Evolutionary conservation across 208 protist genomes (phyloP), one percentile per base, ranked within the genome.

Genomic region (Acanthamoeba sp.): DNA sequence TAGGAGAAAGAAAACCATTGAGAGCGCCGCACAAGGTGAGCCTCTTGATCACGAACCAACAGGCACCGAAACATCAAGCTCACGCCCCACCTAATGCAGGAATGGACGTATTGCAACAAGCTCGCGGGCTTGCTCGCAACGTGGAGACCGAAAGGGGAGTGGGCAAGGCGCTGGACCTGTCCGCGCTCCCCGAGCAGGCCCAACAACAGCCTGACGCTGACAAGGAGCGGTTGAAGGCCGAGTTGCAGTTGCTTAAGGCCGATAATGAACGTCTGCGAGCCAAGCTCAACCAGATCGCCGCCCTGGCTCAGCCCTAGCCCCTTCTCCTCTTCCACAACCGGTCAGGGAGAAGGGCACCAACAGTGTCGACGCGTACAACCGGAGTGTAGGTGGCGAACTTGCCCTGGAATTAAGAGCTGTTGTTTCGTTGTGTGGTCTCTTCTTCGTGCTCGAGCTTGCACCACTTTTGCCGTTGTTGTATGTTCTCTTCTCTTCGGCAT

Each of bases 1-100:
- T 27, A 22, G 62, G 29, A 78, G 69, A 24, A 78, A 78, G 69
- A 78, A 78, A 36, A 78, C 69, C 18, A 78, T 78, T 4, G 38
- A 78, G 16, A 78, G 69, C 69, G 32, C 69, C 14, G 18, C 38
- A 4, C 36, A 78, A 78, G 69, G 69, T 78, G 27, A 0, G 16
- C 38, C 20, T 32, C 29, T 42, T 20, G 4, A 0, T 76, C 29
- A 34, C 10, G 1, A 52, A 22, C 48, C 20, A 22, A 18, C 48
- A 52, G 16, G 6, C 59, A 34, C 59, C 2, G 27, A 10, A 4
- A 10, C 18, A 24, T 69, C 27, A 12, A 1, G 27, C 18, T 0
- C 18, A 32, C 59, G 14, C 71, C 1, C 10, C 69, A 80, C 34
- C 0, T 12, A 0, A 2, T 32, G 24, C 42, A 87, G 48, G 40